Conservation (phyloP, 148 eudicot species). For the Euryodendron excelsum region DNA sequence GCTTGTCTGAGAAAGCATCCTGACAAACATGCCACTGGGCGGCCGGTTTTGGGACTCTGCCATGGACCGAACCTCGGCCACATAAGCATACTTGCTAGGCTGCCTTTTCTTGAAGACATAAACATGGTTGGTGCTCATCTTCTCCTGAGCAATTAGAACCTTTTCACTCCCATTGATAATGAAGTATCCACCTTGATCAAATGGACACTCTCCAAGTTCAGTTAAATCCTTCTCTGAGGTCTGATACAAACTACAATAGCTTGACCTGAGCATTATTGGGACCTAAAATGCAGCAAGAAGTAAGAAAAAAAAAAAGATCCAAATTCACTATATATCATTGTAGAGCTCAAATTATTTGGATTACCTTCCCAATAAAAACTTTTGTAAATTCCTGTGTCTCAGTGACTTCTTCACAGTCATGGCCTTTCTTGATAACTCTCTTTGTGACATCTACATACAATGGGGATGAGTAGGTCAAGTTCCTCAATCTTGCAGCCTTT, state of each 20-base stretch:
- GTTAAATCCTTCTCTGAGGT: conserved; percentile 94
- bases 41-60: conserved; percentile 62
- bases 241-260: conserved; percentile 76
- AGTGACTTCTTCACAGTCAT: conserved; percentile 89
- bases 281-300: conserved; percentile 49
- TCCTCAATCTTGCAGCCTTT: conserved; percentile 91
- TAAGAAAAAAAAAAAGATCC: neutral
- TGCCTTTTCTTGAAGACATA: conserved; percentile 70
- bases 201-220: conserved; percentile 95
- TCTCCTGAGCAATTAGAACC: conserved; percentile 81
- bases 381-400: conserved; percentile 86
- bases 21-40: conserved; percentile 55
- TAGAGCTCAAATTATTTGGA: neutral
- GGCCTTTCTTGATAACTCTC: conserved; percentile 81
- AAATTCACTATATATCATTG: neutral
- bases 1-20: conserved; percentile 82
- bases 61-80: conserved; percentile 60
- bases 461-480: conserved; percentile 90
- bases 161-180: conserved; percentile 82
- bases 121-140: conserved; percentile 83
- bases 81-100: conserved; percentile 61
- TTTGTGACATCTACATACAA: conserved; percentile 89
- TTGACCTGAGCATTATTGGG: conserved; percentile 94
- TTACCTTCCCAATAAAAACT: conserved; percentile 93
- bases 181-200: conserved; percentile 84